Base-by-base conservation (phyloP, 148 eudicot species). In the Chenopodium quinoa region DNA sequence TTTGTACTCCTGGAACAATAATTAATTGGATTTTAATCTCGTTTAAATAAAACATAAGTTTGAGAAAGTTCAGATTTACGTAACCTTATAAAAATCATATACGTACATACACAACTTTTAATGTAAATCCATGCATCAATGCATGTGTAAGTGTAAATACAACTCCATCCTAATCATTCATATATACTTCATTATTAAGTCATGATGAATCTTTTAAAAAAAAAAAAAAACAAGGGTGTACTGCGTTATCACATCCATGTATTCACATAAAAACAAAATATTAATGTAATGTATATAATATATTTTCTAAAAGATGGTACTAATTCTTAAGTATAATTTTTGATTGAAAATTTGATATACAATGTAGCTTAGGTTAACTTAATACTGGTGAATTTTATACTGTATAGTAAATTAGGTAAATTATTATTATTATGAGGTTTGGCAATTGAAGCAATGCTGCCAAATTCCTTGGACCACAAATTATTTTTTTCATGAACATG, bases 1-100 rank as follows among this genome's bases (percentile, higher is more conserved):
- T 88, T 87, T 91, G 89, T 71, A 96, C 99, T 74, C 99, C 99
- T 95, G 86, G 44, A 6, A 37, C 50, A 76, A 34, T 16, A 56
- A 17, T 56, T 14, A 56, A 56, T 56, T 14, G 0, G 62, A 56
- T 56, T 3, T 56, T 56, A 56, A 13, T 17, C 62, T 56, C 62
- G 62, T 56, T 48, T 56, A 16, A 17, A 22, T 56, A 56, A 50
- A 56, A 56, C 22, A 17, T 56, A 56, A 56, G 22, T 16, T 16
- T 12, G 6, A 56, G 20, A 56, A 56, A 56, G 62, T 56, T 56
- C 62, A 56, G 22, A 56, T 56, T 22, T 17, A 56, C n/a, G 1
- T 16, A 56, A 56, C 20, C n/a, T 56, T 56, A 56, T 3, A 56
- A 56, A 56, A 13, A 12, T 12, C 0, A 12, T 50, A 4, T 4